Evolutionary conservation across 1,284 basidiomycete genomes (phyloP).

Genomic region (Moesziomyces sp.): DNA sequence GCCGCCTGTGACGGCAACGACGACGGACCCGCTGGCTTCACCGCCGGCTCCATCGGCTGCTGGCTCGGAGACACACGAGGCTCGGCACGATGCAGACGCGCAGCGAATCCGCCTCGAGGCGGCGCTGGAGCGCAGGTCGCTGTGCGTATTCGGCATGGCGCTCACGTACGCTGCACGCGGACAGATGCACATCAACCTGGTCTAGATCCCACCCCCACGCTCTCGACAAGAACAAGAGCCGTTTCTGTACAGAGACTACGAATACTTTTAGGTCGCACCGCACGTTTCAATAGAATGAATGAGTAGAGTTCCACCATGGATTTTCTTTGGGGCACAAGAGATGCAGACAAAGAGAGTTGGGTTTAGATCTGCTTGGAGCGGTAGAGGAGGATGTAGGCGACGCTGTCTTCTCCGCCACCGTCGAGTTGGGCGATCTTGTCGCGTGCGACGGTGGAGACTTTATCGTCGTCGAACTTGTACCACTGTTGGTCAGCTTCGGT

Average conservation of each 20-base stretch:
- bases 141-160: constrained; percentile 34
- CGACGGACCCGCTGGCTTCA: constrained; percentile 2
- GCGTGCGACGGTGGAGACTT: constrained; percentile 51
- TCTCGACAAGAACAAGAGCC: not conserved
- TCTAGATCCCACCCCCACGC: not conserved
- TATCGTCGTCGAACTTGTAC: constrained; percentile 67
- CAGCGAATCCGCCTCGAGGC: constrained; percentile 12
- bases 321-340: too few species aligned
- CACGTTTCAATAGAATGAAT: too few species aligned
- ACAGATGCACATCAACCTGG: constrained; percentile 26
- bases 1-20: constrained; percentile 5
- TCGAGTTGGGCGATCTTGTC: constrained; percentile 64
- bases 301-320: too few species aligned
- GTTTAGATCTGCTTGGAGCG: constrained; percentile 44
- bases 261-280: too few species aligned
- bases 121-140: constrained; percentile 11
- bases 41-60: not conserved
- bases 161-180: constrained; percentile 33
- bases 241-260: too few species aligned
- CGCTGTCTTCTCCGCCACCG: constrained; percentile 66
- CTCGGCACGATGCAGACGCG: constrained; percentile 2
- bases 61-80: not conserved
- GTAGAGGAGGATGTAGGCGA: constrained; percentile 65
- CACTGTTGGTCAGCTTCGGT: constrained; percentile 57
- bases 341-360: too few species aligned